A percentile compares a stretch with the other conserved stretches of the same genome.
phyloP scores from a whole-genome alignment of 2,329 filamentous ascomycete genomes.

The Mollisiaceae sp. region DNA sequence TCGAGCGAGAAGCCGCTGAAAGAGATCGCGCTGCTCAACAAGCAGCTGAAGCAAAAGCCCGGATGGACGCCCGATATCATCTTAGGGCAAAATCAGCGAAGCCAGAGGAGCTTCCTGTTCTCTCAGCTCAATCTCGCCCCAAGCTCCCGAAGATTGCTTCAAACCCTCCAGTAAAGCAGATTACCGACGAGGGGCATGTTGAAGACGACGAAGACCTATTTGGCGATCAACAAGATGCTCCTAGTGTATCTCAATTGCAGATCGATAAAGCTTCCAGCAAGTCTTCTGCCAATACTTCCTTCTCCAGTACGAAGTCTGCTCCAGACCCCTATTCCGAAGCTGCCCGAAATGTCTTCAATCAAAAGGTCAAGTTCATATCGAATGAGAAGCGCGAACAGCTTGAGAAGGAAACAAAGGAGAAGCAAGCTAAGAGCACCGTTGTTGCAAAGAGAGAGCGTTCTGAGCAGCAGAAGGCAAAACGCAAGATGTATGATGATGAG shows the following conservation, averaged over 20 bases:
- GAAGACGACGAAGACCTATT: background rate
- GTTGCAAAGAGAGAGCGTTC: background rate
- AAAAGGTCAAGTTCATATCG: slow-evolving; percentile 12
- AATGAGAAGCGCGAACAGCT: slow-evolving; percentile 10
- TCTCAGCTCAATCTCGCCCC: background rate
- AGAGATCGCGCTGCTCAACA: background rate
- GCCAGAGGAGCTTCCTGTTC: background rate
- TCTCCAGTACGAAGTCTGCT: background rate
- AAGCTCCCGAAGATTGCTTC: background rate
- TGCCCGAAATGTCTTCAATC: slow-evolving; percentile 9
- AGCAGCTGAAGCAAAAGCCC: slow-evolving; percentile 8
- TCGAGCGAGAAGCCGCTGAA: slow-evolving; percentile 12
- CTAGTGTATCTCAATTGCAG: background rate
- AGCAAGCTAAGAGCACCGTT: background rate
- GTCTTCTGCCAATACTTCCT: slow-evolving; percentile 6
- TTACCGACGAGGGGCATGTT: background rate
- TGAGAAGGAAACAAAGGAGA: slow-evolving; percentile 9
- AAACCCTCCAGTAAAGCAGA: background rate
- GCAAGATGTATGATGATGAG: slow-evolving; percentile 14
- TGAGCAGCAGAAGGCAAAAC: slow-evolving; percentile 14
- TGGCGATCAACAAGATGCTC: background rate
- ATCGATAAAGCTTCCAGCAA: background rate
- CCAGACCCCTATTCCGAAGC: background rate
- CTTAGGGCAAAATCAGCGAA: background rate
- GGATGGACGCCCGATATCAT: background rate